Evolutionary conservation across 306 rosid genomes (phyloP), one percentile per base, ranked within the genome.

Genomic region (Medicago lupulina): DNA sequence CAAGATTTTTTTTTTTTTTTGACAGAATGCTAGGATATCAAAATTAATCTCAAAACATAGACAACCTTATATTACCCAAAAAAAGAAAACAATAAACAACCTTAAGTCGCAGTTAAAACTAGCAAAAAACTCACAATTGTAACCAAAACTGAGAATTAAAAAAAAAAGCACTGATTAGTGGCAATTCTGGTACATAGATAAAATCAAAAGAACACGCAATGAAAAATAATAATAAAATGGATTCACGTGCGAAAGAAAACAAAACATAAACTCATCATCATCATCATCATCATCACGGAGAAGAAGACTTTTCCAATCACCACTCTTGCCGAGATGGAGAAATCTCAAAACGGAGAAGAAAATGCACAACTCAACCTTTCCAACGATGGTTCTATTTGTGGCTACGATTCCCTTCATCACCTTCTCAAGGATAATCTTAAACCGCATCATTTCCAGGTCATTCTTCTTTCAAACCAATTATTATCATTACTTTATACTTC

Each of bases 221-320:
- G 6, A 31, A 31, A 31, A 6, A 31, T 5, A 34, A 1, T 49
- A 49, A 47, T 0, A 4, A 47, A 47, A 49, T 14, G 18, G 51
- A 49, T 55, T 58, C 38, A 58, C 64, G 64, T 58, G 64, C 16
- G 38, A 58, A 58, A 58, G 39, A 58, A 58, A 58, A 58, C 38
- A 58, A 58, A 58, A 1, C 39, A 23, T 58, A 36, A 58, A 58
- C 16, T 58, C 38, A 58, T 23, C 36, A 58, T 57, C 63, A 57
- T 58, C 38, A 58, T 55, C 23, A 21, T 55, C 34, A 21, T 57
- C 63, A 57, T 58, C 38, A 58, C 34, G 64, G 34, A 38, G 38
- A 58, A 58, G 39, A 58, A 58, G 38, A 58, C 9, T 4, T 4
- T 23, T 57, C 36, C 63, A 57, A 10, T 8, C 19, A 3, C 36